Percentiles rank a stretch among this genome's conserved stretches.
Evolutionary conservation across 2,329 filamentous ascomycete genomes (phyloP).

Genomic region (Fusarium sarcochroum): DNA sequence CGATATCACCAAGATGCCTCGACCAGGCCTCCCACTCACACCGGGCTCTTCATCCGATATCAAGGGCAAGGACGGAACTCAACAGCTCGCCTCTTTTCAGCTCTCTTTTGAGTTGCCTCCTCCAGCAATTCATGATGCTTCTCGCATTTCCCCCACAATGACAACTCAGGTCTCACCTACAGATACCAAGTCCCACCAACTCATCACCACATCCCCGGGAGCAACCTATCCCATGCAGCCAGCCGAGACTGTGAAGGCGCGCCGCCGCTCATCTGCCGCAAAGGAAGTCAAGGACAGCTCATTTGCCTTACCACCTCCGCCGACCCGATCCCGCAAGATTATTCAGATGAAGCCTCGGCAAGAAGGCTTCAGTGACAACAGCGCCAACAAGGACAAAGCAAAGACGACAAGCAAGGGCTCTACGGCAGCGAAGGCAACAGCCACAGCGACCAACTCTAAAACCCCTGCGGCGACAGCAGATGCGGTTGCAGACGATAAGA

Average conservation of each 20-base stretch:
- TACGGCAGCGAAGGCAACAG: constrained; percentile 30
- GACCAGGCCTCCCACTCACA: constrained; percentile 71
- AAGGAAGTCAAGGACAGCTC: constrained; percentile 67
- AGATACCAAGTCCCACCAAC: constrained; percentile 52
- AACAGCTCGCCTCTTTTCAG: constrained; percentile 72
- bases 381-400: constrained; percentile 44
- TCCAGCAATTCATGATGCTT: constrained; percentile 73
- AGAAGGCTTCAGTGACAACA: constrained; percentile 51
- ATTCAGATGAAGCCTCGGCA: constrained; percentile 93
- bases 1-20: constrained; percentile 50
- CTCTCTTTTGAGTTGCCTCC: constrained; percentile 82
- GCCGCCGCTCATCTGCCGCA: constrained; percentile 65
- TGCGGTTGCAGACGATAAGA: constrained; percentile 44
- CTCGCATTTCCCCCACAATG: constrained; percentile 60
- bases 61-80: constrained; percentile 76
- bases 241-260: constrained; percentile 67
- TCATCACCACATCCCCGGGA: constrained; percentile 42
- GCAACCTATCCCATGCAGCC: constrained; percentile 62
- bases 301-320: constrained; percentile 90
- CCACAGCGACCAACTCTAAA: constrained; percentile 39
- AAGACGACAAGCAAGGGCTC: constrained; percentile 44
- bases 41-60: constrained; percentile 87
- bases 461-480: constrained; percentile 41
- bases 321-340: constrained; percentile 92
- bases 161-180: constrained; percentile 46